phyloP scores from a whole-genome alignment of 1,139 yeast species.

The Magnusiomyces clavatus region DNA sequence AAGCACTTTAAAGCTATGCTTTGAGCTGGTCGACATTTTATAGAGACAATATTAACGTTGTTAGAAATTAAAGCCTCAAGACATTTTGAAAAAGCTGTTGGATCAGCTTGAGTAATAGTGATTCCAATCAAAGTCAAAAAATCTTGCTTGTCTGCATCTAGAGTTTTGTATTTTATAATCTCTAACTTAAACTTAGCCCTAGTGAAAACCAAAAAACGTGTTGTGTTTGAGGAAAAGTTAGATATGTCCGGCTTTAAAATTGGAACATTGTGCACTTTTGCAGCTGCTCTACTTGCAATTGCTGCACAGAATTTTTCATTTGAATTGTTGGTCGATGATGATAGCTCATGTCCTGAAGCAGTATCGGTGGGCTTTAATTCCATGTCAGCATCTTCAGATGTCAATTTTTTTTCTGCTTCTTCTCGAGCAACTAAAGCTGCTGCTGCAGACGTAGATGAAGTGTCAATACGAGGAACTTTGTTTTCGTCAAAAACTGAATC shows the following conservation, averaged over 20 bases:
- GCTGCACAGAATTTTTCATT: constrained; percentile 35
- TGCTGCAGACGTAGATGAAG: constrained; percentile 76
- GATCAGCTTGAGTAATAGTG: constrained; percentile 49
- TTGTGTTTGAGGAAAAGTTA: constrained; percentile 67
- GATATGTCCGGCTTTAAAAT: constrained; percentile 52
- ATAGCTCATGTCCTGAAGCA: neutral
- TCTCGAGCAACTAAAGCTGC: constrained; percentile 47
- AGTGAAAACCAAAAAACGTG: constrained; percentile 71
- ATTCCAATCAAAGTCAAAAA: neutral
- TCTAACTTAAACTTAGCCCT: neutral
- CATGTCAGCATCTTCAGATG: constrained; percentile 18
- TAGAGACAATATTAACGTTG: constrained; percentile 60
- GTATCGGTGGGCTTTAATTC: neutral
- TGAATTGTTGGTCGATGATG: neutral
- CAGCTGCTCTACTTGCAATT: constrained; percentile 57
- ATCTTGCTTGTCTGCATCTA: neutral
- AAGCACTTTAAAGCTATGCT: constrained; percentile 41
- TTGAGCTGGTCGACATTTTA: constrained; percentile 50
- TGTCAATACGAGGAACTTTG: constrained; percentile 42
- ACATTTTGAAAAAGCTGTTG: constrained; percentile 70
- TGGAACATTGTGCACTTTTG: constrained; percentile 53
- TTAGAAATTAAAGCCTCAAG: constrained; percentile 50
- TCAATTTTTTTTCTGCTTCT: constrained; percentile 24
- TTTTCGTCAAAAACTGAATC: constrained; percentile 23
- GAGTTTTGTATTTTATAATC: neutral